Percentiles rank a stretch among this genome's conserved stretches.
Evolutionary conservation across 228 moss, liverwort and hornwort species (phyloP).

Genomic region (Sphagnum magellanicum): DNA sequence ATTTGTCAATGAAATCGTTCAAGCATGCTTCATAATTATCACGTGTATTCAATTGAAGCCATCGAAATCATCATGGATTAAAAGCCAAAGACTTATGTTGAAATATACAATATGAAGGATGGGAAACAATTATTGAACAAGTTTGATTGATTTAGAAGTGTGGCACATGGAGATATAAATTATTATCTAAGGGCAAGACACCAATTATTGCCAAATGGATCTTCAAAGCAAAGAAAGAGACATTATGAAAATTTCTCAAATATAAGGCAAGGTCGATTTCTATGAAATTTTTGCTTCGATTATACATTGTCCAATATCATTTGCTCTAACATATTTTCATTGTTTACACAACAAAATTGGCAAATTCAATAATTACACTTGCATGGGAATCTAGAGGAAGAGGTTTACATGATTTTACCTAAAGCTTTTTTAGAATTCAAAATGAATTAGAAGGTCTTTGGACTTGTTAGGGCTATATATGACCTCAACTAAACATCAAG

Average conservation of each 20-base stretch:
- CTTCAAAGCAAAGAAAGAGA: neutral
- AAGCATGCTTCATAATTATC: no score
- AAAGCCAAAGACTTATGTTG: no score
- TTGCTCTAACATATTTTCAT: neutral
- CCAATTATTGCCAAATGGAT: neutral
- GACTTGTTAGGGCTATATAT: slow-evolving; percentile 2
- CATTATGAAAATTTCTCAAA: neutral
- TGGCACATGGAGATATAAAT: no score
- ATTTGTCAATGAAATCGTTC: no score
- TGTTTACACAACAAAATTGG: neutral
- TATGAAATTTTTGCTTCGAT: neutral
- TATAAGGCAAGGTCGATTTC: neutral
- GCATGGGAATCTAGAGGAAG: neutral
- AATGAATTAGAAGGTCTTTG: neutral
- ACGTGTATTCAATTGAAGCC: no score
- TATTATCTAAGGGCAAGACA: no score
- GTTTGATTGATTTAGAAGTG: no score
- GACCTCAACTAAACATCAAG: neutral
- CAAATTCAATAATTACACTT: neutral
- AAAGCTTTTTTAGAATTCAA: neutral
- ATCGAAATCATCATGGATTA: no score
- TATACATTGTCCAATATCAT: neutral
- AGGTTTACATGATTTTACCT: neutral
- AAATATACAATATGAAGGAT: no score
- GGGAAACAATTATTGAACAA: no score